phyloP scores from a whole-genome alignment of 2,329 filamentous ascomycete genomes.

The Apiospora rasikravindrae region DNA sequence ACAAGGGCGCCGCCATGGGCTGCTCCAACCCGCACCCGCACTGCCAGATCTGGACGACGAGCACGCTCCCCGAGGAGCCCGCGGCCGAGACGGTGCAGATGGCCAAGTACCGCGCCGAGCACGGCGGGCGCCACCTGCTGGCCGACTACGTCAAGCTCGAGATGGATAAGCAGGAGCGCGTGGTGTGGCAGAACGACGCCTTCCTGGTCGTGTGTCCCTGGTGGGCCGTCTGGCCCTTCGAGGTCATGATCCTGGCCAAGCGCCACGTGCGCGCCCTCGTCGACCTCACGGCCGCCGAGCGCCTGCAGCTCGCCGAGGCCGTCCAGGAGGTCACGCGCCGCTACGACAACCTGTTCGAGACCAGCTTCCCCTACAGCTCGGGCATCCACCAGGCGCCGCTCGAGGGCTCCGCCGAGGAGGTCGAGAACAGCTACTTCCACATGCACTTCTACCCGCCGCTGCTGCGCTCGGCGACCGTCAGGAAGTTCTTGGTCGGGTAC shows the following conservation, averaged over 20 bases:
- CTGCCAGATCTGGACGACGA: constrained; percentile 96
- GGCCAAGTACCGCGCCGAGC: constrained; percentile 75
- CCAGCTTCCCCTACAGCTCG: constrained; percentile 95
- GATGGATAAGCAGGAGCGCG: constrained; percentile 77
- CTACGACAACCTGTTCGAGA: constrained; percentile 98
- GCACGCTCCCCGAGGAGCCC: constrained; percentile 87
- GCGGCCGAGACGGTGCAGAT: constrained; percentile 79
- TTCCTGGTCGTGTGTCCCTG: constrained; percentile 93
- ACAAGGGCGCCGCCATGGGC: constrained; percentile 97
- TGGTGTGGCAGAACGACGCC: constrained; percentile 84
- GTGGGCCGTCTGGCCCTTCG: constrained; percentile 98
- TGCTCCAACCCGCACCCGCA: constrained; percentile 99
- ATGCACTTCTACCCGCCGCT: constrained; percentile 98
- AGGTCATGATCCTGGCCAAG: constrained; percentile 88
- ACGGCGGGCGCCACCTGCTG: constrained; percentile 77
- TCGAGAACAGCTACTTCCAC: constrained; percentile 89
- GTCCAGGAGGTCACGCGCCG: constrained; percentile 87
- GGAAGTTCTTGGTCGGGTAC: constrained; percentile 96
- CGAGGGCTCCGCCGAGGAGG: constrained; percentile 78
- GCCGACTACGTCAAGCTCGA: constrained; percentile 88
- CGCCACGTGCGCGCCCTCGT: constrained; percentile 83
- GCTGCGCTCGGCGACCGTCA: constrained; percentile 87
- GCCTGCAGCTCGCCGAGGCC: constrained; percentile 76
- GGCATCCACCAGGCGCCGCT: constrained; percentile 95
- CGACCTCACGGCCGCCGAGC: constrained; percentile 76